Conservation (phyloP, 2,329 filamentous ascomycete species). For the Ophiocordyceps camponoti-floridani region DNA sequence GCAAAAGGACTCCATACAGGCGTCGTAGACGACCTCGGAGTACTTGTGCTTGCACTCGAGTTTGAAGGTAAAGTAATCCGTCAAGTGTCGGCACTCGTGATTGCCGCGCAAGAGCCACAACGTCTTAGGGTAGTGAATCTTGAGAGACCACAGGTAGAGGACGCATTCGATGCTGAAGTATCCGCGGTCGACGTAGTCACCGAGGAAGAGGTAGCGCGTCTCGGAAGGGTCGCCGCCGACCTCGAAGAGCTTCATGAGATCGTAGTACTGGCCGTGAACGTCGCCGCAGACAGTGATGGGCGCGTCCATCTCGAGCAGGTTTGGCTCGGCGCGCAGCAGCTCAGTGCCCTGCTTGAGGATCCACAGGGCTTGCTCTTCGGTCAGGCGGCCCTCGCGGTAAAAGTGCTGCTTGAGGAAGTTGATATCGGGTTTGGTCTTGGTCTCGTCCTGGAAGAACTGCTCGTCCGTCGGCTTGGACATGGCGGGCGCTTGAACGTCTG, state of each 20-base stretch:
- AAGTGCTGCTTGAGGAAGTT: slow-evolving; percentile 96
- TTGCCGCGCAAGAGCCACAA: slow-evolving; percentile 95
- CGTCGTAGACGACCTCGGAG: slow-evolving; percentile 87
- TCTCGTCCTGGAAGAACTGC: slow-evolving; percentile 79
- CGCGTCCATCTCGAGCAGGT: slow-evolving; percentile 96
- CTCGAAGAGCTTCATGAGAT: slow-evolving; percentile 98
- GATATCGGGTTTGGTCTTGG: slow-evolving; percentile 77
- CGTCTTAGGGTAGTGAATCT: slow-evolving; percentile 97
- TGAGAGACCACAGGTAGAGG: slow-evolving; percentile 90
- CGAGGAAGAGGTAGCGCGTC: slow-evolving; percentile 90
- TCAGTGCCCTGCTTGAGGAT: slow-evolving; percentile 82
- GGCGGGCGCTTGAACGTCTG: slow-evolving; percentile 94
- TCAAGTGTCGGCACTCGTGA: slow-evolving; percentile 96
- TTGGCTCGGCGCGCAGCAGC: slow-evolving; percentile 76
- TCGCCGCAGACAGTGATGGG: slow-evolving; percentile 98
- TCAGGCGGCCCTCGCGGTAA: slow-evolving; percentile 90
- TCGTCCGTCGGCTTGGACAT: slow-evolving; percentile 85
- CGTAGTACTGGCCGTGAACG: slow-evolving; percentile 97
- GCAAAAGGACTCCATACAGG: slow-evolving; percentile 98
- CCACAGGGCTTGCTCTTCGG: slow-evolving; percentile 92
- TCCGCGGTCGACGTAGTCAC: slow-evolving; percentile 93
- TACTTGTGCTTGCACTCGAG: slow-evolving; percentile 99
- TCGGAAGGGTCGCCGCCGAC: slow-evolving; percentile 93
- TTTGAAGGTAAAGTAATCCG: slow-evolving; percentile 99
- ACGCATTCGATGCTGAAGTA: slow-evolving; percentile 99